Conservation (phyloP, 345 rosid genomes). For the Citrus trifoliata region DNA sequence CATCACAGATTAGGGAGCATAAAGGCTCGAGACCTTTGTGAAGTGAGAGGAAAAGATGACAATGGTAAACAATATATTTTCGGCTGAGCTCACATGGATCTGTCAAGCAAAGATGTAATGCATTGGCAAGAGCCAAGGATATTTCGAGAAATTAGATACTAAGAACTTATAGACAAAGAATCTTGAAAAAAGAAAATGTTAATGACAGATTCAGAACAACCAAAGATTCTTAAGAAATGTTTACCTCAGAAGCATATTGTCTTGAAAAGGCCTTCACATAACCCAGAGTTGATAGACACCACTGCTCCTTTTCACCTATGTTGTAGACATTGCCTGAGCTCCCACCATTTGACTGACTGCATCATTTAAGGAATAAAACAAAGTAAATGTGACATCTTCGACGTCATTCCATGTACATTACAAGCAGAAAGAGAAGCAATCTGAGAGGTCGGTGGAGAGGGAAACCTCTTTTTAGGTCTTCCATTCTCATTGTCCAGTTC, state of each 20-base stretch:
- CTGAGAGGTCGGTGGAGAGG: too few species aligned
- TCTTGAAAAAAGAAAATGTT: too few species aligned
- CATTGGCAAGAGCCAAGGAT: not conserved
- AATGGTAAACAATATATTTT: not conserved
- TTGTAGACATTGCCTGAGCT: conserved; percentile 28
- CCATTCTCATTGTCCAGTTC: conserved; percentile 77
- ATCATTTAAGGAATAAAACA: not conserved
- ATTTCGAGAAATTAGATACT: too few species aligned
- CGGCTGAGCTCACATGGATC: not conserved
- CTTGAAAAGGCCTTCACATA: conserved; percentile 85
- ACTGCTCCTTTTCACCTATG: conserved; percentile 80
- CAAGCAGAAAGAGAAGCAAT: not conserved
- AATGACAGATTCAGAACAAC: too few species aligned
- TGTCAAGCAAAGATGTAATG: not conserved
- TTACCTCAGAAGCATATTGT: conserved; percentile 91
- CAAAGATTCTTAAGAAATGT: not conserved
- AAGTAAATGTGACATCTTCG: not conserved
- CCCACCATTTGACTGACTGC: conserved; percentile 55
- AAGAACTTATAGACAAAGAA: too few species aligned
- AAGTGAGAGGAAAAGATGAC: not conserved
- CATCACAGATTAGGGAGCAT: too few species aligned
- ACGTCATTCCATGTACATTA: not conserved
- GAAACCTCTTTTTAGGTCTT: conserved; percentile 43
- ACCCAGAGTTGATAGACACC: conserved; percentile 93
- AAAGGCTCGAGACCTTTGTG: not conserved